Base-by-base conservation (phyloP, 306 rosid genomes). In the Canavalia gladiata region DNA sequence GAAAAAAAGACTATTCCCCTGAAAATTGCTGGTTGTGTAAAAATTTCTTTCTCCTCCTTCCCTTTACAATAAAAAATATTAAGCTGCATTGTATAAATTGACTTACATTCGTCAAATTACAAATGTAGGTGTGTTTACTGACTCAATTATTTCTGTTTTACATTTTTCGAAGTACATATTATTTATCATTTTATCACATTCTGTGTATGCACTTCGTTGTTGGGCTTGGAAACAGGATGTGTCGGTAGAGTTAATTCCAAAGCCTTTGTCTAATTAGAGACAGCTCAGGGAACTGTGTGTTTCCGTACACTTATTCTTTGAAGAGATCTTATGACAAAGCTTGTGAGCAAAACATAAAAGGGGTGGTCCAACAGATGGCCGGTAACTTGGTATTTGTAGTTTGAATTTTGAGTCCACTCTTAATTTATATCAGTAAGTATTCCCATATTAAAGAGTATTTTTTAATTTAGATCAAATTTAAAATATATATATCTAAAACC, bases 41-140 rank as follows among this genome's bases (percentile, higher is more conserved):
- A 7, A 68, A 30, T 12, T 18, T 80, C 68, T 80, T 25, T 41
- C n/a, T 42, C 52, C 9, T 79, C 28, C 56, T 62, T 63, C 62
- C 13, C 41, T 64, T 73, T 57, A 35, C 45, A 34, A 18, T 18
- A 18, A 18, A 18, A 18, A 18, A 18, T 18, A 0, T 18, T 18
- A 18, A 18, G 25, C 25, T 18, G 25, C 25, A 18, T 18, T 18
- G 25, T 18, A 18, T 18, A 18, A 18, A 18, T 18, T 18, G 25
- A 18, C 25, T 18, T 18, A 18, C 25, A 18, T 18, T 18, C 25
- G 25, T 18, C 25, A 18, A 18, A 18, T 18, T 18, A 18, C 25
- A 18, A 18, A 18, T 18, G 25, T 18, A 18, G 25, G 25, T 18
- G 25, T 18, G 25, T 18, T 18, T 18, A 18, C 25, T 18, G 25